Percentiles rank a stretch among this genome's conserved stretches.
Evolutionary conservation across 2,329 filamentous ascomycete genomes (phyloP).

Genomic region (Monosporascus sp.): DNA sequence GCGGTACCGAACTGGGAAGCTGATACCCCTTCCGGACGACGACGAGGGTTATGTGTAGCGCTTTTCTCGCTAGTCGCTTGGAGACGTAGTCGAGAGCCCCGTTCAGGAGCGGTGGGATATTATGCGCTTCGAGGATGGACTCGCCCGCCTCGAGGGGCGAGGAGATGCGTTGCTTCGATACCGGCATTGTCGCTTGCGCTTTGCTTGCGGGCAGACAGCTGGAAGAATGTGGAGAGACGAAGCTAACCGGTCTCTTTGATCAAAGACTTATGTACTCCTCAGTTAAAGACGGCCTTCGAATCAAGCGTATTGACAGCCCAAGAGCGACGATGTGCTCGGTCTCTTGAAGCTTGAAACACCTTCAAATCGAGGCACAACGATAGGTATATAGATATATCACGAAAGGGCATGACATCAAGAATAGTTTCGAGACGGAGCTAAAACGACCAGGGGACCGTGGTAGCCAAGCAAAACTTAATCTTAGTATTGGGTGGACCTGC

Average conservation of each 20-base stretch:
- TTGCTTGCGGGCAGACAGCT: too few relatives aligned
- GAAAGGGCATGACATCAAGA: constrained; percentile 14
- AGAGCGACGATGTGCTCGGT: too few relatives aligned
- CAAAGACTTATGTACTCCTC: too few relatives aligned
- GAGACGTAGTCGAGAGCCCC: constrained; percentile 56
- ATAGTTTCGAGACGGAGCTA: constrained; percentile 15
- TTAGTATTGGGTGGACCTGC: too few relatives aligned
- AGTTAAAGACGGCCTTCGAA: too few relatives aligned
- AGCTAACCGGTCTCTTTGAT: too few relatives aligned
- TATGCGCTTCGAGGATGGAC: constrained; percentile 53
- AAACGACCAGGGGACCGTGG: neutral
- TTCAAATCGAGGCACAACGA: too few relatives aligned
- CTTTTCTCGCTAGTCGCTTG: constrained; percentile 48
- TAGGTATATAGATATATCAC: constrained; percentile 14
- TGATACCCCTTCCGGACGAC: constrained; percentile 53
- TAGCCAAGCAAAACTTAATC: neutral
- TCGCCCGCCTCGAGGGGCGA: constrained; percentile 58
- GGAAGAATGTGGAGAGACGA: too few relatives aligned
- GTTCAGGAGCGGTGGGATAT: constrained; percentile 49
- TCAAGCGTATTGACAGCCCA: too few relatives aligned
- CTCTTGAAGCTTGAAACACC: too few relatives aligned
- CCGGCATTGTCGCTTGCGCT: constrained; percentile 21
- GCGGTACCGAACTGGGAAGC: constrained; percentile 36
- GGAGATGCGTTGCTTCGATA: constrained; percentile 54
- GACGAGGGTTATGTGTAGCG: constrained; percentile 52